These are phyloP conservation scores for Pseudoneurospora amorphoporcata DNA, from an alignment of 495 filamentous ascomycete species.

Conservation along the genomic window DNA sequence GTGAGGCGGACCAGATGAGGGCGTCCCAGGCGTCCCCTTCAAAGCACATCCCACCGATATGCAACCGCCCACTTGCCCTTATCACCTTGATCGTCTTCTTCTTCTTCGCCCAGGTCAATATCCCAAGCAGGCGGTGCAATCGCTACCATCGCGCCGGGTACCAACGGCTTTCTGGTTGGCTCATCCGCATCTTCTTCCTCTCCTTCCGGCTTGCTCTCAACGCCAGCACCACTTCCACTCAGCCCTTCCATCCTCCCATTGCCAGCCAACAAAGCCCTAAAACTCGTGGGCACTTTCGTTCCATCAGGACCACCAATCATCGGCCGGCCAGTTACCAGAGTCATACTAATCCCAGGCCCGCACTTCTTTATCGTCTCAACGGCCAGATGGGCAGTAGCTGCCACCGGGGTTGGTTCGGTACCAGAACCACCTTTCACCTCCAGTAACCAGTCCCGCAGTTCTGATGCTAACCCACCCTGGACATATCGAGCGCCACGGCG, in stretches of 20 bases:
- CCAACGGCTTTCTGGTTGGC: constrained; percentile 11
- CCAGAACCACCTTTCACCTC: constrained; percentile 26
- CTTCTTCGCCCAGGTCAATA: constrained; percentile 21
- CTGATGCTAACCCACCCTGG: constrained; percentile 31
- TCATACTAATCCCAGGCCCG: constrained; percentile 8
- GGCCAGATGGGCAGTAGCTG: constrained; percentile 8
- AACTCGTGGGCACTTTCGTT: background rate
- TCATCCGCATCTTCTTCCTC: constrained; percentile 14
- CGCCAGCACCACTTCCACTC: background rate
- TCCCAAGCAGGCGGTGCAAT: constrained; percentile 36
- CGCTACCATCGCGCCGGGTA: constrained; percentile 22
- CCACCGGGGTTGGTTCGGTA: background rate
- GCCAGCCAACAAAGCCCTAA: constrained; percentile 27
- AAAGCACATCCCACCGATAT: constrained; percentile 30
- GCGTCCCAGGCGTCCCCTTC: background rate
- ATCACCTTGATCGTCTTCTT: background rate
- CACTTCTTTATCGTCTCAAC: constrained; percentile 15
- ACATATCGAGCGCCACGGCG: constrained; percentile 23
- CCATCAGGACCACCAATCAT: background rate
- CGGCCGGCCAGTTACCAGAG: constrained; percentile 7
- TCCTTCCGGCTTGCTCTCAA: background rate
- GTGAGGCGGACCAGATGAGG: background rate
- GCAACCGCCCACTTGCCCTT: constrained; percentile 30
- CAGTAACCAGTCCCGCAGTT: constrained; percentile 37
- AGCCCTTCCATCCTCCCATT: constrained; percentile 16